Evolutionary conservation across 1,284 basidiomycete species (phyloP).

Genomic region (Ceratobasidium sp.): DNA sequence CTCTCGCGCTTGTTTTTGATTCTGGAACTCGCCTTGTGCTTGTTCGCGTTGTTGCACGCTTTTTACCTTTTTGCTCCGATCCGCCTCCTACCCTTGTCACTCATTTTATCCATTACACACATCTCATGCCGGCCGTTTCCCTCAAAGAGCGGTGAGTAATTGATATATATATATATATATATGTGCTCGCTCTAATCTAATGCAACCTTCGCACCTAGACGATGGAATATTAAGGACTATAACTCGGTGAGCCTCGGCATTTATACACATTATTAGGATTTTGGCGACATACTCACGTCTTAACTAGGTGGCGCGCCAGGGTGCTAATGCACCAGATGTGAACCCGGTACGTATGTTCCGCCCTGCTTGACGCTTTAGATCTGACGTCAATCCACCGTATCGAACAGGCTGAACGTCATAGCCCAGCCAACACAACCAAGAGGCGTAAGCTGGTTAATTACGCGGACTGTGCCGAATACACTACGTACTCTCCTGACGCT

Average conservation of each 20-base stretch:
- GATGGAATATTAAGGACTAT: too few species aligned
- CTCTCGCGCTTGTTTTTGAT: too few species aligned
- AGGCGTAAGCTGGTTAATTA: conserved; percentile 89
- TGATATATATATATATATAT: too few species aligned
- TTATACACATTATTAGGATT: conserved; percentile 51
- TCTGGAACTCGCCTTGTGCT: too few species aligned
- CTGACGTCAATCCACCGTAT: conserved; percentile 71
- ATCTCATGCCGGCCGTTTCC: too few species aligned
- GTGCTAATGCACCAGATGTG: conserved; percentile 84
- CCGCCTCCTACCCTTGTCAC: too few species aligned
- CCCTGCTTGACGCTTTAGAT: conserved; percentile 2
- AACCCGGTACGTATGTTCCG: conserved; percentile 72
- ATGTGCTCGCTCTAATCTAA: too few species aligned
- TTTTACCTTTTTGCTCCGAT: too few species aligned
- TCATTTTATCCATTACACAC: too few species aligned
- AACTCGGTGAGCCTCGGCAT: conserved; percentile 77
- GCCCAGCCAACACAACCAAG: conserved; percentile 35
- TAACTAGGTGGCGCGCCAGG: conserved; percentile 80
- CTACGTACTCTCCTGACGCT: conserved; percentile 42
- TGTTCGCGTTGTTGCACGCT: too few species aligned
- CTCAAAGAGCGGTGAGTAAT: too few species aligned
- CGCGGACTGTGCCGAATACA: conserved; percentile 61
- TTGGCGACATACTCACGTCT: conserved; percentile 35
- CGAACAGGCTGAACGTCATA: conserved; percentile 80
- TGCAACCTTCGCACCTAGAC: too few species aligned